Conservation (phyloP, 768 basidiomycete genomes). For the Leccinum aurantiacum region DNA sequence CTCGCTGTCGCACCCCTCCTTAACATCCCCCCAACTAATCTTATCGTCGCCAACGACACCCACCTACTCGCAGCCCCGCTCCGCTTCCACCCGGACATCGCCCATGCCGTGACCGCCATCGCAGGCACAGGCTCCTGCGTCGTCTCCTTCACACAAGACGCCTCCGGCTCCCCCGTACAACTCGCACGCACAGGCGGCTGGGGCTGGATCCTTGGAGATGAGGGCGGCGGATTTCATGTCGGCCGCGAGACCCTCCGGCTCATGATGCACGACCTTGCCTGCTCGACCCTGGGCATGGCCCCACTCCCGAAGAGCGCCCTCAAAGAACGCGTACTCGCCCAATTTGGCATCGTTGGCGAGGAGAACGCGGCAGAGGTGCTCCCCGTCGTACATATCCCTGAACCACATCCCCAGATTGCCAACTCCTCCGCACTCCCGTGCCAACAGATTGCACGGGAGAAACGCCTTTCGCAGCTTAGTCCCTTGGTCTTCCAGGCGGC, state of each 20-base stretch:
- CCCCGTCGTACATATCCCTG: conserved; percentile 60
- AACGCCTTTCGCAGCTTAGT: conserved; percentile 69
- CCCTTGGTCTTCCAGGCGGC: conserved; percentile 79
- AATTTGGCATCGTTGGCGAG: conserved; percentile 55
- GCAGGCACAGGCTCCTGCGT: conserved; percentile 82
- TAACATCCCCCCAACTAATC: conserved; percentile 50
- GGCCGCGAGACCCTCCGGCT: conserved; percentile 75
- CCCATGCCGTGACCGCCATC: conserved; percentile 68
- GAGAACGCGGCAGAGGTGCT: conserved; percentile 57
- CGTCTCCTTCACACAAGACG: conserved; percentile 56
- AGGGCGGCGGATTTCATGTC: conserved; percentile 80
- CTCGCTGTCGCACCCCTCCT: conserved; percentile 56
- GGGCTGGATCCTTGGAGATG: conserved; percentile 85
- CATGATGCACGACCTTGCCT: conserved; percentile 57
- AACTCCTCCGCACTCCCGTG: conserved; percentile 20
- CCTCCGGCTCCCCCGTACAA: conserved; percentile 47
- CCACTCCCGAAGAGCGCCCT: conserved; percentile 33
- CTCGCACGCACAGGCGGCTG: conserved; percentile 75
- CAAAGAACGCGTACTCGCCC: conserved; percentile 46
- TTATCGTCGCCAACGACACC: conserved; percentile 78
- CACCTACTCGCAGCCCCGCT: conserved; percentile 83
- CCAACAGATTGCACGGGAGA: conserved; percentile 53
- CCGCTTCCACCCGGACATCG: conserved; percentile 55
- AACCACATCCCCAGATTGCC: conserved; percentile 38
- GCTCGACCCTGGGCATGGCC: conserved; percentile 39